phyloP scores from a whole-genome alignment of 179 eudicot genomes.

The Nepenthes alata region DNA sequence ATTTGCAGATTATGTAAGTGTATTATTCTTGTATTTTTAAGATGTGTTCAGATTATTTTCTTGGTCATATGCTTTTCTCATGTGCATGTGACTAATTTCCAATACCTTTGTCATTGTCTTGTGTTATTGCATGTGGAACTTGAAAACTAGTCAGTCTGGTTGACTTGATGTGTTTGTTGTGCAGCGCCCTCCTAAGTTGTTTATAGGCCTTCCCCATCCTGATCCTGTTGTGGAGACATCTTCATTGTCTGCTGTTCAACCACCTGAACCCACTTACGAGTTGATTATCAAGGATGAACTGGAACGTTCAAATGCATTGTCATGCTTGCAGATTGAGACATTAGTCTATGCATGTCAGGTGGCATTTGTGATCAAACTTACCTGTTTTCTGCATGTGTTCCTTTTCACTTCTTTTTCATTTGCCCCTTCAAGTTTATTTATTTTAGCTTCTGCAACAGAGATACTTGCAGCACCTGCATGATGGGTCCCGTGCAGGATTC shows the following conservation, averaged over 20 bases:
- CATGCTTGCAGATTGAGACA: constrained; percentile 96
- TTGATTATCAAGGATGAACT: constrained; percentile 60
- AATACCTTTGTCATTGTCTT: neutral
- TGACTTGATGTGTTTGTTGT: constrained; percentile 17
- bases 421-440: constrained; percentile 9
- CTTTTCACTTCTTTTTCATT: neutral
- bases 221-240: constrained; percentile 98
- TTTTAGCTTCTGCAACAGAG: constrained; percentile 44
- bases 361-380: constrained; percentile 9
- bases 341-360: constrained; percentile 98
- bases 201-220: constrained; percentile 94
- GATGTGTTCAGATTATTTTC: neutral
- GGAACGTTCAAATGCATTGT: constrained; percentile 57
- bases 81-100: neutral
- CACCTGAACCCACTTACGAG: constrained; percentile 93
- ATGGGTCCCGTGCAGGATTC: constrained; percentile 86
- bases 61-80: neutral
- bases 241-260: constrained; percentile 89
- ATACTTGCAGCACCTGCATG: constrained; percentile 81
- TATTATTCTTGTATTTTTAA: constrained; percentile 3
- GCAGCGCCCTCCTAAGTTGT: constrained; percentile 90
- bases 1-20: constrained; percentile 81
- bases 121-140: constrained; percentile 1
- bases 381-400: neutral
- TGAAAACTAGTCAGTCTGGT: neutral